Conservation (phyloP, 1,139 yeast genomes). For the Magnusiomyces fungicola region DNA sequence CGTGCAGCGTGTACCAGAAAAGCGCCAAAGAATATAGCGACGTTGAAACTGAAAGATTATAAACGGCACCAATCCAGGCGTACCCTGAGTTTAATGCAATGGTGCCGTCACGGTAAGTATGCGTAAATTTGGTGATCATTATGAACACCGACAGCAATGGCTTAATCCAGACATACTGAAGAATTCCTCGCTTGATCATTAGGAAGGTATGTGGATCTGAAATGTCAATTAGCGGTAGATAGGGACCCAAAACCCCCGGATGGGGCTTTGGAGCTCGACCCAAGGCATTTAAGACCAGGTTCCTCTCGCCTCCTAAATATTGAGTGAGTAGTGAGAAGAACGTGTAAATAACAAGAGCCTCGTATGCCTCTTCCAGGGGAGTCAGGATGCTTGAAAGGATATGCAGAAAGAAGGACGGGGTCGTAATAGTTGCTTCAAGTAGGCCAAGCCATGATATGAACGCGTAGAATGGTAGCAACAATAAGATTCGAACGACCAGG, state of each 20-base stretch:
- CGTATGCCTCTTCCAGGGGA: conserved; percentile 83
- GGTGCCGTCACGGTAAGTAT: conserved; percentile 41
- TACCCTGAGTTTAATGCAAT: conserved; percentile 46
- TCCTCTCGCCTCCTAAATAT: conserved; percentile 86
- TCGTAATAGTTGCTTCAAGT: conserved; percentile 39
- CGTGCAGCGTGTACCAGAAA: conserved; percentile 83
- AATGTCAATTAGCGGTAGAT: conserved; percentile 63
- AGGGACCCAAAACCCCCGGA: conserved; percentile 37
- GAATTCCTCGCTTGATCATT: conserved; percentile 70
- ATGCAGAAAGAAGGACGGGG: conserved; percentile 12
- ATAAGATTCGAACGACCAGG: conserved; percentile 69
- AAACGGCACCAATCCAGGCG: conserved; percentile 61
- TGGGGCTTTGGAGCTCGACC: conserved; percentile 70
- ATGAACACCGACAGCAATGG: conserved; percentile 63
- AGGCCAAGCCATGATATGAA: conserved; percentile 52
- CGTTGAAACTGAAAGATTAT: conserved; percentile 72
- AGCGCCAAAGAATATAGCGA: conserved; percentile 81
- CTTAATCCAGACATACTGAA: conserved; percentile 94
- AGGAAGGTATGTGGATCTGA: conserved; percentile 80
- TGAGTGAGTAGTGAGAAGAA: conserved; percentile 77
- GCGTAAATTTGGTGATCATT: conserved; percentile 45
- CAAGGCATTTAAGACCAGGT: conserved; percentile 63
- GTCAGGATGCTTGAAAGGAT: conserved; percentile 40
- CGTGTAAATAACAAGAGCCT: conserved; percentile 92
- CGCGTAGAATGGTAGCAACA: conserved; percentile 49